A percentile compares a stretch with the other conserved stretches of the same genome.
Evolutionary conservation across 768 basidiomycete genomes (phyloP).

Genomic region (Crepidotus variabilis): DNA sequence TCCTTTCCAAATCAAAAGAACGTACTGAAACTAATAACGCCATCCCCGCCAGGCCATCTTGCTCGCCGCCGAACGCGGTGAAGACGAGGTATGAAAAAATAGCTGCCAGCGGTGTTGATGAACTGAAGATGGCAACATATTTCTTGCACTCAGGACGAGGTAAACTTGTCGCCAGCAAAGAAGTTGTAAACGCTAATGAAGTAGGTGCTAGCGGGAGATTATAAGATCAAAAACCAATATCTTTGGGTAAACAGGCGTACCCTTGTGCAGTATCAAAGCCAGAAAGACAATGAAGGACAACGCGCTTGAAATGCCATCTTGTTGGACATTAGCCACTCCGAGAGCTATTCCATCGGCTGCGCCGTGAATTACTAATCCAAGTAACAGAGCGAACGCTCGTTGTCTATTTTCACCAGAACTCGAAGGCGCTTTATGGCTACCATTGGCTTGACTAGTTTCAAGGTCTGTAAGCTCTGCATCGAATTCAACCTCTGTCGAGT

Average conservation of each 20-base stretch:
- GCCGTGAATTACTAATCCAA: slow-evolving; percentile 86
- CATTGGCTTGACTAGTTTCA: slow-evolving; percentile 24
- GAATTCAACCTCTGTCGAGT: slow-evolving; percentile 39
- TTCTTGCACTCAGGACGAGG: slow-evolving; percentile 65
- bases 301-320: slow-evolving; percentile 33
- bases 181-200: slow-evolving; percentile 82
- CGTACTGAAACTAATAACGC: slow-evolving; percentile 83
- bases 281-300: slow-evolving; percentile 86
- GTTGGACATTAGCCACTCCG: slow-evolving; percentile 57
- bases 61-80: slow-evolving; percentile 43
- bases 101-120: slow-evolving; percentile 82
- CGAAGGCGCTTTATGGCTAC: slow-evolving; percentile 3
- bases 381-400: slow-evolving; percentile 66
- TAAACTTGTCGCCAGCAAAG: slow-evolving; percentile 76
- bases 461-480: slow-evolving; percentile 63
- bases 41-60: slow-evolving; percentile 62
- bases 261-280: slow-evolving; percentile 91
- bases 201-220: slow-evolving; percentile 67
- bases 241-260: slow-evolving; percentile 24
- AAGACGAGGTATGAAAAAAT: slow-evolving; percentile 72
- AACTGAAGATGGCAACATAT: slow-evolving; percentile 74
- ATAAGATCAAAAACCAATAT: not conserved
- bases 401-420: slow-evolving; percentile 22
- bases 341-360: slow-evolving; percentile 91
- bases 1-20: slow-evolving; percentile 6